A percentile compares a stretch with the other conserved stretches of the same genome.
phyloP scores from a whole-genome alignment of 2,329 filamentous ascomycete genomes.

The Sclerotinia minor region DNA sequence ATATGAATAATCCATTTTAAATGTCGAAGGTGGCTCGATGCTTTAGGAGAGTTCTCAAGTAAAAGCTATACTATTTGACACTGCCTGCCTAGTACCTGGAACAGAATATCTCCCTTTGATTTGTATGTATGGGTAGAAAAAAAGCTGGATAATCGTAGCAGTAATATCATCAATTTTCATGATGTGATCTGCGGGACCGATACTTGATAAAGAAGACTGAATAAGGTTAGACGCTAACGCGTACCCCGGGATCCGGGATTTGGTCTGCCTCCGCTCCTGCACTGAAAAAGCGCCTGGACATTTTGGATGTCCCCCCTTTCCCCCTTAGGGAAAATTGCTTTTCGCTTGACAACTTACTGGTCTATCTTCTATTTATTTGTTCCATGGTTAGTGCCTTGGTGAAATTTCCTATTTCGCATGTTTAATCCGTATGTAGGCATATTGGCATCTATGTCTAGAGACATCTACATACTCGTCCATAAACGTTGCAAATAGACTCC shows the following conservation, averaged over 20 bases:
- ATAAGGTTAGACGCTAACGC: slow-evolving; percentile 8
- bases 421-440: too few species aligned
- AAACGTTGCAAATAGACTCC: too few species aligned
- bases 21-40: not conserved
- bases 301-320: not conserved
- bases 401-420: too few species aligned
- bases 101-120: not conserved
- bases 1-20: slow-evolving; percentile 57
- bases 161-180: not conserved
- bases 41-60: not conserved
- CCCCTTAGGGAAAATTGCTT: too few species aligned
- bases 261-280: not conserved
- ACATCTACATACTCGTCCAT: too few species aligned
- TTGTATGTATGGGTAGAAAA: not conserved
- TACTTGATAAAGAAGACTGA: not conserved
- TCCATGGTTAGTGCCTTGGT: too few species aligned
- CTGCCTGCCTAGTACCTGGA: not conserved
- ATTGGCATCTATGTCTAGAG: too few species aligned
- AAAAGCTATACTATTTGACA: not conserved
- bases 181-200: not conserved
- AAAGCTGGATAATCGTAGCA: not conserved
- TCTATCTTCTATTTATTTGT: too few species aligned
- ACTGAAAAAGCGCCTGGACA: not conserved
- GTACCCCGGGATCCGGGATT: not conserved
- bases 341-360: too few species aligned